Evolutionary conservation across 768 basidiomycete genomes (phyloP).

Genomic region (Inosperma sp.): DNA sequence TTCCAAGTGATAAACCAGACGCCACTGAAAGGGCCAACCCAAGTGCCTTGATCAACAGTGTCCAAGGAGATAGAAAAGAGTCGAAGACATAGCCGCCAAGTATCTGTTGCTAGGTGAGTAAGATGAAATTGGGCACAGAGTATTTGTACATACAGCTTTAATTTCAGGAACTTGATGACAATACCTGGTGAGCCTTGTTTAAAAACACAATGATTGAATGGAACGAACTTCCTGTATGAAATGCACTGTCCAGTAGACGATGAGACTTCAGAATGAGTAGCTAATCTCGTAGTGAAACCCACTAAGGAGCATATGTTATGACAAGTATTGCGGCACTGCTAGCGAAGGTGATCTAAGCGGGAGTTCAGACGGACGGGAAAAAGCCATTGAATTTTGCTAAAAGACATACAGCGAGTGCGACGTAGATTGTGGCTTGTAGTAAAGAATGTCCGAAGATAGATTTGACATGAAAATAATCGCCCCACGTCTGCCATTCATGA

Average conservation of each 20-base stretch:
- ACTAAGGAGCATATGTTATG: slow-evolving; percentile 67
- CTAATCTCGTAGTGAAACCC: slow-evolving; percentile 23
- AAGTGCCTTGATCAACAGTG: slow-evolving; percentile 76
- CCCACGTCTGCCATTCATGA: slow-evolving; percentile 65
- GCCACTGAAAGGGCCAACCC: slow-evolving; percentile 82
- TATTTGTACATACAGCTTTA: slow-evolving; percentile 67
- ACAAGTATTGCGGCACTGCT: slow-evolving; percentile 62
- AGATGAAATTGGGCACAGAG: background rate
- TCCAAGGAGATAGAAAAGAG: slow-evolving; percentile 82
- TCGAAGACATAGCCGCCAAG: slow-evolving; percentile 84
- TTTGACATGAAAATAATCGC: slow-evolving; percentile 48
- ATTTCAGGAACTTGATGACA: slow-evolving; percentile 61
- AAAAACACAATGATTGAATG: background rate
- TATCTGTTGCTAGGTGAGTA: slow-evolving; percentile 40
- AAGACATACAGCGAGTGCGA: slow-evolving; percentile 53
- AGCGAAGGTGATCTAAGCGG: slow-evolving; percentile 52
- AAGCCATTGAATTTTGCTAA: background rate
- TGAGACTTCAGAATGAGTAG: background rate
- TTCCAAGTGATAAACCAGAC: slow-evolving; percentile 74
- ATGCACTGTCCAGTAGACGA: slow-evolving; percentile 44
- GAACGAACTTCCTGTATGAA: slow-evolving; percentile 73
- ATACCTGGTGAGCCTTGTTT: background rate
- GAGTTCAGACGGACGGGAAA: background rate
- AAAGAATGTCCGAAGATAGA: slow-evolving; percentile 58
- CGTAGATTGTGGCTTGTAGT: slow-evolving; percentile 61